phyloP scores from a whole-genome alignment of 441 rosid species.

The Erysimum cheiri region DNA sequence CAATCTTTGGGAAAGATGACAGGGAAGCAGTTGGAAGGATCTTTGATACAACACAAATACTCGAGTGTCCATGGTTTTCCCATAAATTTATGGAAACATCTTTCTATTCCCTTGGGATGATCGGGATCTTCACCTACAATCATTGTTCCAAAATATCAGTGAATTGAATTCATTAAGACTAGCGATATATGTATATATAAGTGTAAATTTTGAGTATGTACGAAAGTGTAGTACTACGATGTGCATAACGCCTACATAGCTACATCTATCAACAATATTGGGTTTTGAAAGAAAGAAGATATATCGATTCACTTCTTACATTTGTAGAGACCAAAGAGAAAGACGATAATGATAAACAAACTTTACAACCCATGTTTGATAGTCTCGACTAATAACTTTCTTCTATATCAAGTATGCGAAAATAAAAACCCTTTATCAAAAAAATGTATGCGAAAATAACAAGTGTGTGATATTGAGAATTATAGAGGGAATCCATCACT shows the following conservation, averaged over 20 bases:
- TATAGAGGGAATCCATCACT: neutral
- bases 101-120: constrained; percentile 7
- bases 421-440: neutral
- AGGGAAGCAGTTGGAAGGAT: neutral
- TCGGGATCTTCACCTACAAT: neutral
- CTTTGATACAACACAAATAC: constrained; percentile 3
- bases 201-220: neutral
- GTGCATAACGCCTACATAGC: neutral
- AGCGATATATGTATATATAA: neutral
- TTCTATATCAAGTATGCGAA: neutral
- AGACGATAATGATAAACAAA: constrained; percentile 11
- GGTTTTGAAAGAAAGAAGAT: neutral
- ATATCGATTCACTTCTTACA: constrained; percentile 3
- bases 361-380: constrained; percentile 6
- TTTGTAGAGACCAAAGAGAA: constrained; percentile 12
- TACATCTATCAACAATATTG: neutral
- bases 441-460: neutral
- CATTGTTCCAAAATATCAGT: constrained; percentile 3
- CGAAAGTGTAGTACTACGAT: neutral
- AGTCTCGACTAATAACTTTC: neutral
- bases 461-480: neutral
- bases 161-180: neutral
- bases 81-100: constrained; percentile 7
- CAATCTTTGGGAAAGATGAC: neutral
- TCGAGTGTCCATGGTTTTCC: constrained; percentile 3